Percentiles rank a stretch among this genome's conserved stretches.
Evolutionary conservation across 257 asterid species (phyloP).

Genomic region (Primulina tabacum): DNA sequence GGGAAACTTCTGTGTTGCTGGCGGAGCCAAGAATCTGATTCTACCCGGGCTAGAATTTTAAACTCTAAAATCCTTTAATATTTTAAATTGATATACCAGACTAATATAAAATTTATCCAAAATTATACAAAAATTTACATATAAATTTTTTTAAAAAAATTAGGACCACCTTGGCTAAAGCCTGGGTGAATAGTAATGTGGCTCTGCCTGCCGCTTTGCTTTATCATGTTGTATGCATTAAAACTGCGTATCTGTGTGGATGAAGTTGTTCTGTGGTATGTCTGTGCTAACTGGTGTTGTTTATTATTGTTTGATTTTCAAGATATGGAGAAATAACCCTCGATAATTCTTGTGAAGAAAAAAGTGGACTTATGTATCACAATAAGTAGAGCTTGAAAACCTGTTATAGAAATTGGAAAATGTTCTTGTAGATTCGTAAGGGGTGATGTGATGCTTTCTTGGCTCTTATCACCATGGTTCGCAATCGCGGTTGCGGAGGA

Average conservation of each 20-base stretch:
- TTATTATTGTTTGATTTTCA: not conserved
- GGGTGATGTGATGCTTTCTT: not conserved
- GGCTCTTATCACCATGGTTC: not conserved
- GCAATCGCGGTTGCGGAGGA: too few species aligned
- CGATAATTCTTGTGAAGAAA: not conserved
- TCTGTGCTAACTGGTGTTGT: not conserved
- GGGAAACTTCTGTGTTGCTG: constrained; percentile 1
- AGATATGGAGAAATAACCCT: not conserved
- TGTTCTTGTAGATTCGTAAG: not conserved
- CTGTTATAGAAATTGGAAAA: not conserved
- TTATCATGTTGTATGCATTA: constrained; percentile 25
- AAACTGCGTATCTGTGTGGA: not conserved
- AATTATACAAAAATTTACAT: too few species aligned
- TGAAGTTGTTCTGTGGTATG: not conserved
- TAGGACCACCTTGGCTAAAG: too few species aligned
- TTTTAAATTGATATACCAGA: too few species aligned
- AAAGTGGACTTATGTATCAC: not conserved
- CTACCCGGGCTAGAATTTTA: too few species aligned
- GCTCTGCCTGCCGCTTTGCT: constrained; percentile 15
- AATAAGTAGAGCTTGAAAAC: not conserved
- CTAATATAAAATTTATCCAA: too few species aligned
- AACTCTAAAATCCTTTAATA: too few species aligned
- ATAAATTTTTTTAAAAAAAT: too few species aligned
- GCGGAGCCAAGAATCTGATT: too few species aligned
- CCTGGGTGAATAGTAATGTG: too few species aligned